Evolutionary conservation across 2,329 filamentous ascomycete species (phyloP), one percentile per base, ranked within the genome.

Genomic region (Aspergillus sojae): DNA sequence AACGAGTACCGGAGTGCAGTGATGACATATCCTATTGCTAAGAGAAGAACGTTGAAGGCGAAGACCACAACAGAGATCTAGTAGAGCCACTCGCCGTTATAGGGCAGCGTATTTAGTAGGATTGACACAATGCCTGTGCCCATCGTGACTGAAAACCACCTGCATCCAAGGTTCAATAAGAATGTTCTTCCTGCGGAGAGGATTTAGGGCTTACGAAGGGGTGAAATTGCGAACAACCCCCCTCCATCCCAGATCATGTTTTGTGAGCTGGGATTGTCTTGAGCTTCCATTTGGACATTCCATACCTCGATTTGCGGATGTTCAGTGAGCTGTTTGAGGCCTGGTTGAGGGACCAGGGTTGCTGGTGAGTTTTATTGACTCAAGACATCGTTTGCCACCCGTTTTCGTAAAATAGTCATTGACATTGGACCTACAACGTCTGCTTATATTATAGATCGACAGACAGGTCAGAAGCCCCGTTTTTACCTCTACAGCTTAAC

Each of bases 1-100:
- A 91, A 70, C 0, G 79, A 78, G 69, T 92, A 92, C 5, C 90
- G 83, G 3, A 89, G 72, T 1, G 86, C 61, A 1, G 85, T 88
- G 53, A 89, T 81, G 6, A 77, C 62, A 23, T 83, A 68, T 1
- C 72, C 74, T 1, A 74, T 48, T 9, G 34, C 28, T 53, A 80
- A 80, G 9, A 80, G 69, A 4, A 76, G 36, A 7, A 78, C 71
- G 50, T 80, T 80, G 6, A 80, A 56, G 0, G 66, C 71, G 34
- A 80, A 79, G 0, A 79, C 70, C 19, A 72, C 66, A 34, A 78
- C 64, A 1, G 78, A 79, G 12, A 79, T 72, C 71, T 74, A 79
- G 58, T 79, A 78, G 2, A 80, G 70, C 77, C 77, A 79, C 57
- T 36, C 26, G 6, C 71, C 76, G 55, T 80, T 78, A 59, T 79